Percentiles rank a stretch among this genome's conserved stretches.
These are phyloP conservation scores for Cardamine resedifolia DNA, from an alignment of 345 rosid species.

Conservation along the genomic window DNA sequence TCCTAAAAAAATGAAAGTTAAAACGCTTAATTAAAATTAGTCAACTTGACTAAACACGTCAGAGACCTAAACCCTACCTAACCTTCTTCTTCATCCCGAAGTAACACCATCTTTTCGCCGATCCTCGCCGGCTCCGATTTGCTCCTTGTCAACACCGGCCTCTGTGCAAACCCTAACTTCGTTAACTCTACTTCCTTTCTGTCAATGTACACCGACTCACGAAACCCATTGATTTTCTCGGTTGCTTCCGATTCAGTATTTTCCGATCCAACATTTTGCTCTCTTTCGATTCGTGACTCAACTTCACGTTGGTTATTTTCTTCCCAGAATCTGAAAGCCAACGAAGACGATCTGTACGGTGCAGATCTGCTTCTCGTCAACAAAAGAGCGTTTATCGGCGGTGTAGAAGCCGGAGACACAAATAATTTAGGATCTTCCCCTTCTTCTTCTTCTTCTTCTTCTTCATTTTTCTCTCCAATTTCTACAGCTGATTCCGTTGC, in stretches of 20 bases:
- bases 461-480: conserved; percentile 26
- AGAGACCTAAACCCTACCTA: conserved; percentile 44
- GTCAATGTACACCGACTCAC: conserved; percentile 29
- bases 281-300: conserved; percentile 24
- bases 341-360: conserved; percentile 76
- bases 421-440: conserved; percentile 29
- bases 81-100: conserved; percentile 57
- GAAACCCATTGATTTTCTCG: neutral
- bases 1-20: neutral
- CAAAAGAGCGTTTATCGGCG: conserved; percentile 71
- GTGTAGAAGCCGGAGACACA: conserved; percentile 44
- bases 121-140: conserved; percentile 90
- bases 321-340: conserved; percentile 80
- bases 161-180: conserved; percentile 20
- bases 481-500: conserved; percentile 26
- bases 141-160: conserved; percentile 59
- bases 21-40: conserved; percentile 26
- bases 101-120: conserved; percentile 47
- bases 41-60: conserved; percentile 34
- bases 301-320: conserved; percentile 49
- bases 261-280: conserved; percentile 35
- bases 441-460: conserved; percentile 18
- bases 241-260: conserved; percentile 5
- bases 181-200: conserved; percentile 32
- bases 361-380: conserved; percentile 88